phyloP scores from a whole-genome alignment of 2,329 filamentous ascomycete genomes.

The Alternaria atra region DNA sequence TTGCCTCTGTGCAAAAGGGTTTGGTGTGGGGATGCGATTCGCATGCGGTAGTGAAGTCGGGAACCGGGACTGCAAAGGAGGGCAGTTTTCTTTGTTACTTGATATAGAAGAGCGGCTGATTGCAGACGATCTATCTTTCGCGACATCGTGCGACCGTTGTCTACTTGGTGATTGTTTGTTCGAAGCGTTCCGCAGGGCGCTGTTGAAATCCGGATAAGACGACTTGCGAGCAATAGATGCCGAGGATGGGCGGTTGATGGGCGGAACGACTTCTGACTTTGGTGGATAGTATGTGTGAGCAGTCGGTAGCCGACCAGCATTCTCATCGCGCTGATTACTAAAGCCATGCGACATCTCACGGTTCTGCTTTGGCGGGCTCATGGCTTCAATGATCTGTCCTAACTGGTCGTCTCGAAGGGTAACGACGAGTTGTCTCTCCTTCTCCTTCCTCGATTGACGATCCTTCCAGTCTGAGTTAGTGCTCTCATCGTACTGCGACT shows the following conservation, averaged over 20 bases:
- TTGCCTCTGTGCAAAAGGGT: slow-evolving; percentile 27
- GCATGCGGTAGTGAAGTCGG: slow-evolving; percentile 19
- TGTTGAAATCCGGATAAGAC: slow-evolving; percentile 34
- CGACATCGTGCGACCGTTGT: neutral
- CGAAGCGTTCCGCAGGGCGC: slow-evolving; percentile 15
- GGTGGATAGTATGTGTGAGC: slow-evolving; percentile 21
- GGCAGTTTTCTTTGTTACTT: slow-evolving; percentile 33
- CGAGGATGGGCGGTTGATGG: slow-evolving; percentile 31
- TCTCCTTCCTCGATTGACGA: slow-evolving; percentile 14
- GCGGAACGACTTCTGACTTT: slow-evolving; percentile 25
- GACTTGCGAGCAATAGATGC: slow-evolving; percentile 36
- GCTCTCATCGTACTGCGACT: slow-evolving; percentile 9
- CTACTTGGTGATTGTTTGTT: slow-evolving; percentile 22
- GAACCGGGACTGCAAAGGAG: slow-evolving; percentile 17
- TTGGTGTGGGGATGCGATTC: slow-evolving; percentile 30
- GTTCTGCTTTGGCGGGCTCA: slow-evolving; percentile 65
- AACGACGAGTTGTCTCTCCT: slow-evolving; percentile 30
- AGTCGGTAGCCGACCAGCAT: slow-evolving; percentile 9
- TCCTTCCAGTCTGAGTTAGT: slow-evolving; percentile 8
- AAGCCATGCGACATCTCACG: slow-evolving; percentile 49
- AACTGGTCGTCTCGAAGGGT: slow-evolving; percentile 42
- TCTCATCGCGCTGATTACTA: slow-evolving; percentile 3
- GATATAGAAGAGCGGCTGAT: slow-evolving; percentile 16
- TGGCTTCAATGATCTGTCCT: slow-evolving; percentile 35
- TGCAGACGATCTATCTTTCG: slow-evolving; percentile 6